phyloP scores from a whole-genome alignment of 1,284 basidiomycete genomes.

The Xanthoconium separans region DNA sequence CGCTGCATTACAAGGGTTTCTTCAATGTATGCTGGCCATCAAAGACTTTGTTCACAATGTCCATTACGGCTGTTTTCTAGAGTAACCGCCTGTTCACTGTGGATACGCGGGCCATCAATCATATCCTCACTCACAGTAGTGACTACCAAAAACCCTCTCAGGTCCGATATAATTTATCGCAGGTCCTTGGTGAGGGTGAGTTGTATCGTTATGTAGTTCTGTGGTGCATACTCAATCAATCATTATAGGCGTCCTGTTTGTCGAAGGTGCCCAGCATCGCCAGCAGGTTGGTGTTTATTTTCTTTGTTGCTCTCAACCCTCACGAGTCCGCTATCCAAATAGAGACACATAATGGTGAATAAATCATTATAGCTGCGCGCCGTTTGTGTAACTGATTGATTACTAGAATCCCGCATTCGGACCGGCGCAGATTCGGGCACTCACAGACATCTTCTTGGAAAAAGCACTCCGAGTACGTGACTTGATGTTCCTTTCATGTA shows the following conservation, averaged over 20 bases:
- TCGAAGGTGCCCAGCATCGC: constrained; percentile 28
- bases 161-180: constrained; percentile 19
- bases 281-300: constrained; percentile 20
- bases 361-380: background rate
- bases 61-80: background rate
- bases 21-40: background rate
- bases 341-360: constrained; percentile 30
- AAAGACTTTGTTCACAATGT: background rate
- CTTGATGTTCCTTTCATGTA: background rate
- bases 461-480: constrained; percentile 47
- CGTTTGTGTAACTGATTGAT: background rate
- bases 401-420: constrained; percentile 63
- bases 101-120: constrained; percentile 38
- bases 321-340: background rate
- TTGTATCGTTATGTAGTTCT: background rate
- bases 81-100: constrained; percentile 29
- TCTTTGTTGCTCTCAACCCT: background rate
- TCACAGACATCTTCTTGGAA: constrained; percentile 53
- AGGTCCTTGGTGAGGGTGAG: constrained; percentile 33
- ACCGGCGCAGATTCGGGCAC: constrained; percentile 49
- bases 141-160: constrained; percentile 37
- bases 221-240: background rate
- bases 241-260: constrained; percentile 17
- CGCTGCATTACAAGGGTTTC: constrained; percentile 28
- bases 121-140: constrained; percentile 38